Evolutionary conservation across 1,139 yeast genomes (phyloP).

Genomic region (Pichia norvegensis): DNA sequence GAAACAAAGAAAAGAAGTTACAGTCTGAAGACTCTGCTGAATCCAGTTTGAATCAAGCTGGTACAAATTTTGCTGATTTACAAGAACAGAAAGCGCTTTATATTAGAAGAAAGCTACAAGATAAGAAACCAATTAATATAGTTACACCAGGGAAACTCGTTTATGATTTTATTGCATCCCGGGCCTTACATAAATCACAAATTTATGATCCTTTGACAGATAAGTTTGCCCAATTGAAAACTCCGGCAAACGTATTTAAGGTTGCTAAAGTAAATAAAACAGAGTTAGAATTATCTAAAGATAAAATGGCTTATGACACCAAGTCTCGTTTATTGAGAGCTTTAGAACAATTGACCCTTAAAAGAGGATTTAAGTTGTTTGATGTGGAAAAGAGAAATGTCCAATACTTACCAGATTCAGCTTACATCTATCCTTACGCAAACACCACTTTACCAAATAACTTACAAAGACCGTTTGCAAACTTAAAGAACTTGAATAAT

Average conservation of each 20-base stretch:
- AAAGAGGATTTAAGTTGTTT: constrained; percentile 20
- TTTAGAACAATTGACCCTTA: constrained; percentile 18
- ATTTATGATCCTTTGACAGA: constrained; percentile 3
- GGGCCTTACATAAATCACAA: constrained; percentile 7
- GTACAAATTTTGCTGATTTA: constrained; percentile 12
- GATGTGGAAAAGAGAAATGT: constrained; percentile 12
- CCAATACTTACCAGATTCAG: constrained; percentile 15
- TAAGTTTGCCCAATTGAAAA: constrained; percentile 4
- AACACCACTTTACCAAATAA: constrained; percentile 19
- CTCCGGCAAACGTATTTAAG: constrained; percentile 1
- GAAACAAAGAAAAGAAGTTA: constrained; percentile 4
- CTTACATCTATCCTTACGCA: constrained; percentile 21
- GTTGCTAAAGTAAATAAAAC: constrained; percentile 7
- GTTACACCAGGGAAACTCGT: constrained; percentile 1
- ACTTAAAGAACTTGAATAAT: constrained; percentile 9
- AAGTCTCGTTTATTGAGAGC: constrained; percentile 26
- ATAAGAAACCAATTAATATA: background rate
- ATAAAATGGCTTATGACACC: constrained; percentile 21
- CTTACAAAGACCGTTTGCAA: constrained; percentile 14
- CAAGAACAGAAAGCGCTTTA: constrained; percentile 11
- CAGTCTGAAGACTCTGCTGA: background rate
- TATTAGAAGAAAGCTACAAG: constrained; percentile 13
- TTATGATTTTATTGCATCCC: constrained; percentile 9
- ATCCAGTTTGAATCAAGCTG: constrained; percentile 8
- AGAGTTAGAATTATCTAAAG: constrained; percentile 22